These are phyloP conservation scores for Infundibulicybe gibba DNA, from an alignment of 768 basidiomycete species.

Conservation along the genomic window DNA sequence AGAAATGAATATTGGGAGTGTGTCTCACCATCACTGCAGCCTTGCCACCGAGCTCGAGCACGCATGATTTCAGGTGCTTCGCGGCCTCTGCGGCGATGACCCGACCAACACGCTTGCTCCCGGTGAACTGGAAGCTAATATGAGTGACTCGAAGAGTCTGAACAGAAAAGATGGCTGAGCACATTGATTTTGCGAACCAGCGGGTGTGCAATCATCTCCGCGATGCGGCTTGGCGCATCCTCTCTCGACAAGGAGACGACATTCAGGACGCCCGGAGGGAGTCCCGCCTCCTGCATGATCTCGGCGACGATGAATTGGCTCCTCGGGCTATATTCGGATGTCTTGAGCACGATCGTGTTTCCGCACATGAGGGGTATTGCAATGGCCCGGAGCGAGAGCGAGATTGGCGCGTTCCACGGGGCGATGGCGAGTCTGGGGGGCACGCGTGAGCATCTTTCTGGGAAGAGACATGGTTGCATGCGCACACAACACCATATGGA, in stretches of 20 bases:
- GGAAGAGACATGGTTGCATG: slow-evolving; percentile 4
- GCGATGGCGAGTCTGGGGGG: slow-evolving; percentile 42
- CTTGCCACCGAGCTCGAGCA: slow-evolving; percentile 56
- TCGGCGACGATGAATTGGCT: slow-evolving; percentile 43
- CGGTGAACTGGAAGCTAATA: slow-evolving; percentile 40
- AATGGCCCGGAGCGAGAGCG: slow-evolving; percentile 40
- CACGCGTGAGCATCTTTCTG: not conserved
- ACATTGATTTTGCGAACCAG: slow-evolving; percentile 51
- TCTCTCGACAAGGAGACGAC: slow-evolving; percentile 44
- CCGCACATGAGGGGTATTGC: slow-evolving; percentile 48
- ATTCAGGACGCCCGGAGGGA: slow-evolving; percentile 59
- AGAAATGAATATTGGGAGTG: not conserved
- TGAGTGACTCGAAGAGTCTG: not conserved
- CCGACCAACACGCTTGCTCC: slow-evolving; percentile 49
- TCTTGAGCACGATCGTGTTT: slow-evolving; percentile 52
- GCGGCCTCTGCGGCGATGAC: slow-evolving; percentile 53
- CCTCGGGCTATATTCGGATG: slow-evolving; percentile 47
- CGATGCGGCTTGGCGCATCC: slow-evolving; percentile 36
- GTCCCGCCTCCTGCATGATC: slow-evolving; percentile 51
- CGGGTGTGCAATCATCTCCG: slow-evolving; percentile 54
- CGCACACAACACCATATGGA: slow-evolving; percentile 51
- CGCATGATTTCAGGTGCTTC: slow-evolving; percentile 50
- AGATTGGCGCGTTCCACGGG: slow-evolving; percentile 54
- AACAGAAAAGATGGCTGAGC: slow-evolving; percentile 6
- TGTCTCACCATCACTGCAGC: slow-evolving; percentile 45